Base-by-base conservation (phyloP, 2,329 filamentous ascomycete species). In the Fusarium sp. region DNA sequence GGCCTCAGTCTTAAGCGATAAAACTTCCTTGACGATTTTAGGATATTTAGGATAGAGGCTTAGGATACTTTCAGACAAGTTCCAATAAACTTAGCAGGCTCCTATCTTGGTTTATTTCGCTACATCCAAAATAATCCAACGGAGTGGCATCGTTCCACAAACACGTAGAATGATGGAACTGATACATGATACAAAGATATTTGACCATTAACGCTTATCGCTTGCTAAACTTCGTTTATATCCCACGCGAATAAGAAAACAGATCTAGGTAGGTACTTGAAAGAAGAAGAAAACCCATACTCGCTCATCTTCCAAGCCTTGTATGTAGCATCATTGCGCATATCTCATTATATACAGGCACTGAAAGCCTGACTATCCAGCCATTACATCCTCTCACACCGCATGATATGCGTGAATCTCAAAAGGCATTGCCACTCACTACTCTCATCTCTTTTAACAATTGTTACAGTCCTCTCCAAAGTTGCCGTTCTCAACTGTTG, bases 401-500 rank as follows among this genome's bases (percentile, higher is more conserved):
- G 29, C 25, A 53, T 67, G 49, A 63, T 61, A 61, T 70, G 66
- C 60, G 63, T 65, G 60, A 44, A 50, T 60, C 33, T 35, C 31
- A 45, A 65, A 54, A 45, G 55, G 35, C 41, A 46, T 46, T 46
- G 33, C 33, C 44, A 41, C 35, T 9, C 33, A 22, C 15, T 39
- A 25, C 35, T 29, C 27, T 38, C 33, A 31, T 17, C 22, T 17
- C 25, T 20, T 27, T 39, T 38, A 58, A 31, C 46, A 66, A 33
- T 49, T 36, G 36, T 66, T 63, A 71, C 36, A 56, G 27, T 62
- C 70, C 18, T 72, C 68, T 9, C 81, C 82, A 76, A 86, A 87
- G 65, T 85, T 87, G 10, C 89, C 89, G 70, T 91, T 91, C 77
- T 91, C 89, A 44, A 91, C 89, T 31, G 86, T 86, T 15, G 89